Evolutionary conservation across 257 asterid species (phyloP).

Genomic region (Schizonepeta tenuifolia): DNA sequence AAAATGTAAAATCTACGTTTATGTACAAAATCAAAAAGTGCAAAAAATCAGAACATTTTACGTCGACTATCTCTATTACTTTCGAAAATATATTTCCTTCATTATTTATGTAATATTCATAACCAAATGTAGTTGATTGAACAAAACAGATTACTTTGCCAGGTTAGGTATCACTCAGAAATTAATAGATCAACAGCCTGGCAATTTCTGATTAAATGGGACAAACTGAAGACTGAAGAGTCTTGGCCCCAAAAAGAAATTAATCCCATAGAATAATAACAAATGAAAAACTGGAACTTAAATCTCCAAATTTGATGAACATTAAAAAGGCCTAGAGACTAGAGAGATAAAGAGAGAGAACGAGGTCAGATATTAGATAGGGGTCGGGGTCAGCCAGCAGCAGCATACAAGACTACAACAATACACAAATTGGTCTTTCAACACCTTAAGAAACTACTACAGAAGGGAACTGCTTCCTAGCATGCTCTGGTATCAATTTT

Average conservation of each 20-base stretch:
- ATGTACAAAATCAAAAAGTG: too few species aligned
- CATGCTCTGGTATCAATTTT: constrained; percentile 75
- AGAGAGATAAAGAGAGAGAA: neutral
- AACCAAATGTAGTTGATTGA: too few species aligned
- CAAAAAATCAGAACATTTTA: too few species aligned
- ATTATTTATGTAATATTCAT: too few species aligned
- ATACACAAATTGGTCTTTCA: constrained; percentile 18
- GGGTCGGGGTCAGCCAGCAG: constrained; percentile 26
- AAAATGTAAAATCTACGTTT: too few species aligned
- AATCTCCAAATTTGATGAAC: neutral
- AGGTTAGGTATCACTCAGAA: neutral
- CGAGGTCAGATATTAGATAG: constrained; percentile 27
- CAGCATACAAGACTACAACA: constrained; percentile 28
- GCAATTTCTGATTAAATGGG: neutral
- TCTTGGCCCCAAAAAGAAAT: too few species aligned
- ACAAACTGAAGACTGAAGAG: neutral
- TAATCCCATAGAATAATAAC: neutral
- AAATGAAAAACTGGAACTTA: neutral
- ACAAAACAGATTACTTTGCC: too few species aligned
- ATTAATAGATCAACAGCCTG: too few species aligned
- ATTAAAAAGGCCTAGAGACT: neutral
- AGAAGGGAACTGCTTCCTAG: constrained; percentile 60
- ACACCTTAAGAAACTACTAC: constrained; percentile 42
- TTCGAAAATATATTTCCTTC: too few species aligned
- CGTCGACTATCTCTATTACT: too few species aligned